A percentile compares a stretch with the other conserved stretches of the same genome.
Conservation (phyloP, 2,329 filamentous ascomycete species). For the Ceratocystis harringtonii region DNA sequence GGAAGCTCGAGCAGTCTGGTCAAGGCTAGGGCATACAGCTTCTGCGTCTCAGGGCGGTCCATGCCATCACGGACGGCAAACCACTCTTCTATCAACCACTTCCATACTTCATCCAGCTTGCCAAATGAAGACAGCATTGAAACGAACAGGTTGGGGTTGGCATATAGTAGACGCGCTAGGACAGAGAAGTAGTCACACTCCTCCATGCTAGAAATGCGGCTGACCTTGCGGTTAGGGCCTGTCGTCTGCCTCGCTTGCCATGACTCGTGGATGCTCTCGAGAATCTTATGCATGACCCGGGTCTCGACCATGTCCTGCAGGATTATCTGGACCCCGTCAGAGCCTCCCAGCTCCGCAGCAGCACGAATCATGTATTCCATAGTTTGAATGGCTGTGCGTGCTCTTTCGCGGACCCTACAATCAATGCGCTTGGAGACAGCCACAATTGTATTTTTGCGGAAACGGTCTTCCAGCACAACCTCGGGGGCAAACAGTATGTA, state of each 20-base stretch:
- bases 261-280: slow-evolving; percentile 51
- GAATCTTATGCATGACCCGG: slow-evolving; percentile 46
- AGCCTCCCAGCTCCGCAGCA: slow-evolving; percentile 46
- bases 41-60: slow-evolving; percentile 49
- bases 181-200: slow-evolving; percentile 78
- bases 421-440: slow-evolving; percentile 37
- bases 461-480: slow-evolving; percentile 44
- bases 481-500: slow-evolving; percentile 57
- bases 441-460: slow-evolving; percentile 35
- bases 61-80: slow-evolving; percentile 55
- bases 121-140: slow-evolving; percentile 37
- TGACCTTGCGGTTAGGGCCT: slow-evolving; percentile 58
- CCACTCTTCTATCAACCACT: slow-evolving; percentile 47
- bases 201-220: slow-evolving; percentile 56
- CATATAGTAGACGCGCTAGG: slow-evolving; percentile 61
- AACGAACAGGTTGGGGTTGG: slow-evolving; percentile 54
- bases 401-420: slow-evolving; percentile 41
- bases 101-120: slow-evolving; percentile 37
- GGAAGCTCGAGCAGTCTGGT: slow-evolving; percentile 55
- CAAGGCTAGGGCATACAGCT: slow-evolving; percentile 57
- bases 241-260: slow-evolving; percentile 66
- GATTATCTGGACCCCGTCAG: slow-evolving; percentile 45
- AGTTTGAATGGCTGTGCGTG: slow-evolving; percentile 42
- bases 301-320: slow-evolving; percentile 49
- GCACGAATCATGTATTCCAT: slow-evolving; percentile 51